Evolutionary conservation across 2,329 filamentous ascomycete genomes (phyloP).

Genomic region (Periglandula ipomoeae): DNA sequence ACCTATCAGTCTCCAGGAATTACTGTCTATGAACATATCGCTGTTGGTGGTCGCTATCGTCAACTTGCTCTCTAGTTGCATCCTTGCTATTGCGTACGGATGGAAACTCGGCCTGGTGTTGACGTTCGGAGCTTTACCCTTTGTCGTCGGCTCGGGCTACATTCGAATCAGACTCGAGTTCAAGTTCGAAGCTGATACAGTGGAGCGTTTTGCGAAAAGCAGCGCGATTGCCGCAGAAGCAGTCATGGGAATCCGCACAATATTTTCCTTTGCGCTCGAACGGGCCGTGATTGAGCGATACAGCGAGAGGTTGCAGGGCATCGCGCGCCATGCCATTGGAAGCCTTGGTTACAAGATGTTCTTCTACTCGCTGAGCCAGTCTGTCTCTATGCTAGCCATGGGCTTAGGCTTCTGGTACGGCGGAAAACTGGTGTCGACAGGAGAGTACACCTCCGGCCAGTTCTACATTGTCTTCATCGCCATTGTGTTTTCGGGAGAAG

Average conservation of each 20-base stretch:
- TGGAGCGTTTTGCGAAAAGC: slow-evolving; percentile 34
- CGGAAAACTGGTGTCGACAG: slow-evolving; percentile 28
- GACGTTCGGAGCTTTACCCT: slow-evolving; percentile 35
- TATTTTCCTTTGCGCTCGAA: slow-evolving; percentile 39
- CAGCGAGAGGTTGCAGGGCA: slow-evolving; percentile 18
- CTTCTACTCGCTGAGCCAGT: slow-evolving; percentile 32
- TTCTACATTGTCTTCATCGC: slow-evolving; percentile 45
- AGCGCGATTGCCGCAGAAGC: slow-evolving; percentile 41
- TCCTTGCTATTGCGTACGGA: slow-evolving; percentile 35
- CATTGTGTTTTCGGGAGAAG: slow-evolving; percentile 37
- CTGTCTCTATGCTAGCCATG: slow-evolving; percentile 28
- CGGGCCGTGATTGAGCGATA: slow-evolving; percentile 29
- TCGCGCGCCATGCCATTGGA: slow-evolving; percentile 20
- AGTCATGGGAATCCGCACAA: slow-evolving; percentile 37
- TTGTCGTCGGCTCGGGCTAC: slow-evolving; percentile 35
- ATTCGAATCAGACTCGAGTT: slow-evolving; percentile 39
- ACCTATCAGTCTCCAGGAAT: slow-evolving; percentile 39
- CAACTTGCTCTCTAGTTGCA: slow-evolving; percentile 34
- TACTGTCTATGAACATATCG: slow-evolving; percentile 38
- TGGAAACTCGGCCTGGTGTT: slow-evolving; percentile 43
- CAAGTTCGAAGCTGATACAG: slow-evolving; percentile 35
- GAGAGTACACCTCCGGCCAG: slow-evolving; percentile 35
- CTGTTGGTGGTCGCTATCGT: slow-evolving; percentile 37
- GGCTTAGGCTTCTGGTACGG: slow-evolving; percentile 33
- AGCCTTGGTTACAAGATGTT: slow-evolving; percentile 29